phyloP scores from a whole-genome alignment of 1,284 basidiomycete genomes.

The Ganoderma meredithae region DNA sequence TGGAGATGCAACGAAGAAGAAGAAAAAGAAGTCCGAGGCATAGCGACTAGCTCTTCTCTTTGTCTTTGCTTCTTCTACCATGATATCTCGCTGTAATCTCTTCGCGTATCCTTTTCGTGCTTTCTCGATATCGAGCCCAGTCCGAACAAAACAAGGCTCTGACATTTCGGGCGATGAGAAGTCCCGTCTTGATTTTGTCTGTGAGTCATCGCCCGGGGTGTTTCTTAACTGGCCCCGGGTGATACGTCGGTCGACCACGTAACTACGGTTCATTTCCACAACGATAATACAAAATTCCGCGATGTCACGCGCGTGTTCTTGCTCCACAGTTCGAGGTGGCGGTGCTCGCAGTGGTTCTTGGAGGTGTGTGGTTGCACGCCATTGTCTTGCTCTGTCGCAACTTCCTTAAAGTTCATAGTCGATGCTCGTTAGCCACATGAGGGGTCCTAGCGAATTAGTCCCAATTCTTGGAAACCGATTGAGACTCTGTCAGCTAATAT shows the following conservation, averaged over 20 bases:
- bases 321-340: not conserved
- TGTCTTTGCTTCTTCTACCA: not conserved
- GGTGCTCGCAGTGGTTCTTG: not conserved
- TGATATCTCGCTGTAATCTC: not conserved
- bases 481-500: not conserved
- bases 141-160: not conserved
- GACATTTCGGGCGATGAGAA: not conserved
- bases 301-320: not conserved
- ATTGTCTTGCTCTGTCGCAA: not conserved
- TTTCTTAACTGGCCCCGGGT: not conserved
- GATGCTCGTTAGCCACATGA: too few relatives aligned
- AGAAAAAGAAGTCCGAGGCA: slow-evolving; percentile 74
- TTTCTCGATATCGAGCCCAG: not conserved
- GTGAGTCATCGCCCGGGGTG: not conserved
- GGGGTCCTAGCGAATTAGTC: too few relatives aligned
- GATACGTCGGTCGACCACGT: not conserved
- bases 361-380: too few relatives aligned
- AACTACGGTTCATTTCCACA: not conserved
- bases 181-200: not conserved
- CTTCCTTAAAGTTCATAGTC: not conserved
- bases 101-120: not conserved
- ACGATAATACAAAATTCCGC: not conserved
- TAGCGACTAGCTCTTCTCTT: slow-evolving; percentile 29
- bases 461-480: not conserved
- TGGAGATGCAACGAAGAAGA: slow-evolving; percentile 55